Conservation (phyloP, 768 basidiomycete species). For the Ramaria rubella region DNA sequence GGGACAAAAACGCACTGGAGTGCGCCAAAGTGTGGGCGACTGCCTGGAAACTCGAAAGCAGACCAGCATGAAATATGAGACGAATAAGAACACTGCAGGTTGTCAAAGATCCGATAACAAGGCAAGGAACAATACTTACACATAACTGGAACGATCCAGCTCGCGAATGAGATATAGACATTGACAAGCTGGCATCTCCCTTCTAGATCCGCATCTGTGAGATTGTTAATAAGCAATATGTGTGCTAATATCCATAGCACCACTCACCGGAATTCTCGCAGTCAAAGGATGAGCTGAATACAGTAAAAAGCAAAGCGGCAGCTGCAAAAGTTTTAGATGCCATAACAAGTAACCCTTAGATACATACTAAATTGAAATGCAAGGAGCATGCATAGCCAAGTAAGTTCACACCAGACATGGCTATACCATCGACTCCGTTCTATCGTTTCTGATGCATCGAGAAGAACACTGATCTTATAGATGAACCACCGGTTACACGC, state of each 20-base stretch:
- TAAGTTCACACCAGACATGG: constrained; percentile 47
- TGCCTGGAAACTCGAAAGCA: neutral
- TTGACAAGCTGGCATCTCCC: constrained; percentile 44
- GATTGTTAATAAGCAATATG: neutral
- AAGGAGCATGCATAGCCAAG: constrained; percentile 42
- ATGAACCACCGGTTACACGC: constrained; percentile 35
- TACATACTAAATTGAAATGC: constrained; percentile 41
- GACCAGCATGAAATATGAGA: neutral
- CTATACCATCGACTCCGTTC: constrained; percentile 36
- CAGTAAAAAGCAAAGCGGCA: constrained; percentile 28
- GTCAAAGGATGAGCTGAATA: constrained; percentile 35
- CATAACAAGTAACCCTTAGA: neutral
- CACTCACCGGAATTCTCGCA: constrained; percentile 40
- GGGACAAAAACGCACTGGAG: neutral
- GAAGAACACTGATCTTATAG: constrained; percentile 3
- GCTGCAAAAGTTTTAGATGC: constrained; percentile 33
- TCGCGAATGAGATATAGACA: constrained; percentile 41
- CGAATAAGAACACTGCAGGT: neutral
- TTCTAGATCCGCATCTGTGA: constrained; percentile 33
- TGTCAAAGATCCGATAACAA: neutral
- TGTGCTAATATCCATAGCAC: neutral
- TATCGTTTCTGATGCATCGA: constrained; percentile 23
- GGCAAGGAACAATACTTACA: constrained; percentile 32
- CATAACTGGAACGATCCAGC: constrained; percentile 48
- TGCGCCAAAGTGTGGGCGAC: constrained; percentile 1